phyloP scores from a whole-genome alignment of 2,329 filamentous ascomycete genomes.

The Colletotrichum viniferum region DNA sequence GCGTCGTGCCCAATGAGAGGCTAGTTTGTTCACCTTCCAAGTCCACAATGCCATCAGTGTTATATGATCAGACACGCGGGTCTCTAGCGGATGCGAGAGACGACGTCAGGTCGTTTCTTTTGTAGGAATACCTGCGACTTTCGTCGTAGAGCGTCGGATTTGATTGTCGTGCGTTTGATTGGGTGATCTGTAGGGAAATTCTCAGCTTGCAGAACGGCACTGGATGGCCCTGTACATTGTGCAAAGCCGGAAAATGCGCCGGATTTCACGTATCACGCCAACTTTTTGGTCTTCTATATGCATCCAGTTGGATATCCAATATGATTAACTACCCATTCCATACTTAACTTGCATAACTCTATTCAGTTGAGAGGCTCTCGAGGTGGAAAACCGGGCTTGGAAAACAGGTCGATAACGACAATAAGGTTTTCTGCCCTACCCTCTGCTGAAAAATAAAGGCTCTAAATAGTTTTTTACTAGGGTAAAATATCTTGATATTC shows the following conservation, averaged over 20 bases:
- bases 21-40: background rate
- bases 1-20: background rate
- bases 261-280: too few species aligned
- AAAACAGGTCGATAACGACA: background rate
- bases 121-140: background rate
- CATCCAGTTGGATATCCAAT: background rate
- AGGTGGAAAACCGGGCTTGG: background rate
- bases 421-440: background rate
- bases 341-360: background rate
- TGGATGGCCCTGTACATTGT: background rate
- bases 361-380: background rate
- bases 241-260: background rate
- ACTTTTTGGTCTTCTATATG: too few species aligned
- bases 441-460: background rate
- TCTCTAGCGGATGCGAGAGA: background rate
- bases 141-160: fast-evolving
- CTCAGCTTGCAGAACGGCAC: background rate
- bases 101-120: background rate
- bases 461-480: too few species aligned
- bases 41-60: background rate
- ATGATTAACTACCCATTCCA: background rate
- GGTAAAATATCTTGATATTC: background rate
- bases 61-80: background rate
- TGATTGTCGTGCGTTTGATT: background rate
- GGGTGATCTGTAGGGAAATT: background rate